Percentiles rank a stretch among this genome's conserved stretches.
Evolutionary conservation across 2,329 filamentous ascomycete genomes (phyloP).

Genomic region (Colletotrichum sp.): DNA sequence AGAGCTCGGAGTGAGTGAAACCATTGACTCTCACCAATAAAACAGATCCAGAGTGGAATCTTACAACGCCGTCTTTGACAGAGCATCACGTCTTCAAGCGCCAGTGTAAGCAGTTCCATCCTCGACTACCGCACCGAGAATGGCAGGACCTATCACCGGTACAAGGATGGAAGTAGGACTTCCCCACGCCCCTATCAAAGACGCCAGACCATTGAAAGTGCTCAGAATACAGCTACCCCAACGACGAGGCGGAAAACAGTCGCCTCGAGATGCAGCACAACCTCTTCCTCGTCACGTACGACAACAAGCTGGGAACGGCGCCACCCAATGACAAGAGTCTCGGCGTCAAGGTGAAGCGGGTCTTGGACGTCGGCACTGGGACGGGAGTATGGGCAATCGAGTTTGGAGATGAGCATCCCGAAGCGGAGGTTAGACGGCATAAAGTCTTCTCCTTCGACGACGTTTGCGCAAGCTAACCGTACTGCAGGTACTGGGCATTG

Average conservation of each 20-base stretch:
- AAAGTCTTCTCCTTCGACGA: fast-evolving
- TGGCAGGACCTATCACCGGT: constrained; percentile 39
- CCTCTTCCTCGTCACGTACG: constrained; percentile 26
- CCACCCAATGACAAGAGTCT: background rate
- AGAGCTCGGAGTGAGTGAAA: background rate
- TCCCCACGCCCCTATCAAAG: no score
- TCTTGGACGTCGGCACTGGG: constrained; percentile 34
- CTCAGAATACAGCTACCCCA: background rate
- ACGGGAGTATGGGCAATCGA: constrained; percentile 36
- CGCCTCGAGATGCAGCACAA: constrained; percentile 30
- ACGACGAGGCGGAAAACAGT: constrained; percentile 30
- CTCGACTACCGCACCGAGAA: constrained; percentile 37
- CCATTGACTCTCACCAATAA: background rate
- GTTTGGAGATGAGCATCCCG: constrained; percentile 33
- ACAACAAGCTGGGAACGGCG: constrained; percentile 25
- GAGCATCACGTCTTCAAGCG: background rate
- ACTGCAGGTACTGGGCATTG: constrained; percentile 37
- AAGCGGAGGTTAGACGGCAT: constrained; percentile 23
- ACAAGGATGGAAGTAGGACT: background rate
- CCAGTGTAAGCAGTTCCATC: constrained; percentile 21
- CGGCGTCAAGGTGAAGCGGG: constrained; percentile 21
- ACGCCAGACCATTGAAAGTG: background rate
- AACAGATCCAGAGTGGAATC: no score
- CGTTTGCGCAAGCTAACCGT: fast-evolving
- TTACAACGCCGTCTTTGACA: background rate